Conservation (phyloP, 805 yeast species). For the Priceomyces medius region DNA sequence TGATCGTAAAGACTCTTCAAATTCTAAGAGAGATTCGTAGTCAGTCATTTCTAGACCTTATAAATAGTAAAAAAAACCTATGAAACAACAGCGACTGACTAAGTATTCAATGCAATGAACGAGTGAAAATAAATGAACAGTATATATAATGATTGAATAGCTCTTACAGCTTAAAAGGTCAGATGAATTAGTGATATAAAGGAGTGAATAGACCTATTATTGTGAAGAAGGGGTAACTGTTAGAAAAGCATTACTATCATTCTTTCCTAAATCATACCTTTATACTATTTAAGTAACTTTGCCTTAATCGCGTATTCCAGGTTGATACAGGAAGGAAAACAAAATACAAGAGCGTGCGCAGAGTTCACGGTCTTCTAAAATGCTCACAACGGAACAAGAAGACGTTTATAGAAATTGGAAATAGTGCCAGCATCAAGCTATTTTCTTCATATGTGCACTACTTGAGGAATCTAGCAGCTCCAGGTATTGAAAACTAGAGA, state of each 20-base stretch:
- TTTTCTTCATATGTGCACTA: background rate
- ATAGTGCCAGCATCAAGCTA: background rate
- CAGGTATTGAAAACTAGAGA: background rate
- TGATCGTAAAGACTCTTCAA: slow-evolving; percentile 31
- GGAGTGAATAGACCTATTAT: slow-evolving; percentile 5
- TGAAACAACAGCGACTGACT: background rate
- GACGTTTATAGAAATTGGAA: background rate
- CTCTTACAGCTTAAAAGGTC: background rate
- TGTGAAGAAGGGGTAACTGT: slow-evolving; percentile 1
- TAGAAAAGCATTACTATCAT: background rate
- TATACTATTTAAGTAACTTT: slow-evolving; percentile 6
- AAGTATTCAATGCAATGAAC: no score
- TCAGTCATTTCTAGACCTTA: slow-evolving; percentile 13
- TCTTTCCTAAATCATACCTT: background rate
- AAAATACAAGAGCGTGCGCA: background rate
- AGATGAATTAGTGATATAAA: background rate
- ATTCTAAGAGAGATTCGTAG: slow-evolving; percentile 30
- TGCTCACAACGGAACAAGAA: background rate
- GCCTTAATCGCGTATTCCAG: slow-evolving; percentile 4
- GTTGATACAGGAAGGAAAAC: slow-evolving; percentile 2
- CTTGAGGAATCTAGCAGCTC: background rate
- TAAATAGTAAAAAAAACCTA: background rate
- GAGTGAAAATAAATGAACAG: slow-evolving; percentile 2
- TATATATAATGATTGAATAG: background rate
- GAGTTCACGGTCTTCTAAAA: background rate